These are phyloP conservation scores for Leccinum imitatum DNA, from an alignment of 768 basidiomycete genomes.

Conservation along the genomic window DNA sequence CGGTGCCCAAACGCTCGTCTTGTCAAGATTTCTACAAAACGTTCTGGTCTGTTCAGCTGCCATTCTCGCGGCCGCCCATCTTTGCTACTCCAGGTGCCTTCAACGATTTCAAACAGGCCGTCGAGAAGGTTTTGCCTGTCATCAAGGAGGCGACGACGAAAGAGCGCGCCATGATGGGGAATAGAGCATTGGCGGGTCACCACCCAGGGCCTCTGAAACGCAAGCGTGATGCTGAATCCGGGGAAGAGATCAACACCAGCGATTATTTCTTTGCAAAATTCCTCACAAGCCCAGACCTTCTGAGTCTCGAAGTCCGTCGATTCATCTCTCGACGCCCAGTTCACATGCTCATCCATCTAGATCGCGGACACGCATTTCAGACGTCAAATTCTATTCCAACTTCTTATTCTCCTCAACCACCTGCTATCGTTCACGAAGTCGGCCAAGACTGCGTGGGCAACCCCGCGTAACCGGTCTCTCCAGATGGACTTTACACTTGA, in stretches of 20 bases:
- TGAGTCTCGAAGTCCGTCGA: constrained; percentile 76
- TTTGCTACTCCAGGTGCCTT: constrained; percentile 62
- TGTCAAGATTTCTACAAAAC: constrained; percentile 73
- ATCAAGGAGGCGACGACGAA: constrained; percentile 87
- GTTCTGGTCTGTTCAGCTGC: constrained; percentile 87
- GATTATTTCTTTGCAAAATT: constrained; percentile 96
- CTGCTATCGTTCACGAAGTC: constrained; percentile 72
- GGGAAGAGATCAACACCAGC: constrained; percentile 48
- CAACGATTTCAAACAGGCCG: constrained; percentile 63
- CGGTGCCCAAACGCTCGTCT: constrained; percentile 5
- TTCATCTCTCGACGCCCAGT: constrained; percentile 7
- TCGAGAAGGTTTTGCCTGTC: constrained; percentile 70
- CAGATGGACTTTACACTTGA: constrained; percentile 84
- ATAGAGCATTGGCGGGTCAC: constrained; percentile 45
- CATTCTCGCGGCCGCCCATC: constrained; percentile 76
- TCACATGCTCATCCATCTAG: constrained; percentile 39
- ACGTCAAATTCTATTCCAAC: constrained; percentile 87
- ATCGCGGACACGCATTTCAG: constrained; percentile 90
- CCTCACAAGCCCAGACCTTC: constrained; percentile 80
- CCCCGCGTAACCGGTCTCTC: constrained; percentile 70
- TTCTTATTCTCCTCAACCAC: constrained; percentile 75
- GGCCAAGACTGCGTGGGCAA: constrained; percentile 59
- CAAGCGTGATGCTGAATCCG: constrained; percentile 61
- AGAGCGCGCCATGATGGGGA: constrained; percentile 87
- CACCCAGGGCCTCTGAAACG: constrained; percentile 48